Base-by-base conservation (phyloP, 257 asterid genomes). In the Ajuga chamaepitys region DNA sequence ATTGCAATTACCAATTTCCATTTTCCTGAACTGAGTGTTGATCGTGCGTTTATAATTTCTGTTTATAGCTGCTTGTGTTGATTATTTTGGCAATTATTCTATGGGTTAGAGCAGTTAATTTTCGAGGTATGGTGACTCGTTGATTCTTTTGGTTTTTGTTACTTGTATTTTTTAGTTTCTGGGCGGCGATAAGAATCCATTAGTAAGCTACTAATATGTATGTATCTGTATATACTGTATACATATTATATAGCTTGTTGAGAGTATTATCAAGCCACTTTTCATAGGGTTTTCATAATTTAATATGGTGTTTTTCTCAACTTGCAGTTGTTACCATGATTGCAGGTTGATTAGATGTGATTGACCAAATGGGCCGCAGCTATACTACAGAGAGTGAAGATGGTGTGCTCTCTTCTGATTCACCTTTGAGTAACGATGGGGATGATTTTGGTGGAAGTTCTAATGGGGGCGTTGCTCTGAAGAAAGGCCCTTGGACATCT, bases 401-500 rank as follows among this genome's bases (percentile, higher is more conserved):
- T 37, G 87, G 77, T 14, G 70, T 66, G 70, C 76, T 77, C 69
- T 85, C 88, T 75, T 35, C 71, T 41, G 86, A 82, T 80, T 80
- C 91, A 47, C 83, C 83, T 70, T 60, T 66, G 69, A 76, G 81
- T 58, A 76, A 77, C 42, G 86, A 82, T 61, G 80, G 85, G 42
- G 83, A 81, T 61, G 64, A 62, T 71, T 61, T 63, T 26, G 63
- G 81, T 9, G 86, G 85, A 38, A 70, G 66, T 68, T 72, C 79
- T 17, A 72, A 22, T 42, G 78, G 74, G 9, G 82, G 79, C 12
- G 45, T 46, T 77, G 71, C 61, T 64, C 81, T 85, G 69, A 85
- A 85, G 81, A 85, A 81, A 76, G 93, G 93, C 58, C 89, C 93
- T 3, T 85, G 93, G 93, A 83, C 93, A 14, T 44, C 84, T 16